These are phyloP conservation scores for Suhomyces kilbournensis DNA, from an alignment of 805 yeast genomes.

Conservation along the genomic window DNA sequence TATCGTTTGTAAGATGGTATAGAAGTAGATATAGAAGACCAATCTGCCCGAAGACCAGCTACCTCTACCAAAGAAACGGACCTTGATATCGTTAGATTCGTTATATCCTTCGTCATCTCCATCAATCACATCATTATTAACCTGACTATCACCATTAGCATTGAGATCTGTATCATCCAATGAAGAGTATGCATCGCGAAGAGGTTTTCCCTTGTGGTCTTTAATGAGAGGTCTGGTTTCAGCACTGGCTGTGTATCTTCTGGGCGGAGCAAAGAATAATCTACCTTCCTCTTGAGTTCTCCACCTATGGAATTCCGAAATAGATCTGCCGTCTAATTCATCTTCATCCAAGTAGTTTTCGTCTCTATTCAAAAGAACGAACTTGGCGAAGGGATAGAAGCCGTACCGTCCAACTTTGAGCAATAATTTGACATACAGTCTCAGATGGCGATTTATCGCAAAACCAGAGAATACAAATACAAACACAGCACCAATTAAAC, in stretches of 20 bases:
- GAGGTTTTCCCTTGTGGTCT: constrained; percentile 41
- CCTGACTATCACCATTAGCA: background rate
- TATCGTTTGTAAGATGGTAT: constrained; percentile 67
- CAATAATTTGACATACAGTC: constrained; percentile 60
- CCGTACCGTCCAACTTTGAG: constrained; percentile 67
- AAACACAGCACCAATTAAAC: constrained; percentile 47
- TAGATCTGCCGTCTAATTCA: constrained; percentile 79
- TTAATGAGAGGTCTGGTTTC: constrained; percentile 40
- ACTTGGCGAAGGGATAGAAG: constrained; percentile 84
- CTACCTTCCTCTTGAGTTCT: constrained; percentile 73
- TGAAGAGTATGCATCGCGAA: constrained; percentile 36
- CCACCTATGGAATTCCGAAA: constrained; percentile 87
- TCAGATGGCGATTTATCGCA: constrained; percentile 48
- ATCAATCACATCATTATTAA: constrained; percentile 9
- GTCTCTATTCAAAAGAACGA: constrained; percentile 74
- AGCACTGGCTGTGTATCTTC: constrained; percentile 30
- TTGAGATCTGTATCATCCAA: constrained; percentile 15
- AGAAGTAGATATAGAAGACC: constrained; percentile 68
- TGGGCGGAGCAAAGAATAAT: constrained; percentile 74
- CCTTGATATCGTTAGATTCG: constrained; percentile 33
- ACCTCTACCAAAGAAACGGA: constrained; percentile 85
- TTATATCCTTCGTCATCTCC: constrained; percentile 15
- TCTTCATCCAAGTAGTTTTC: constrained; percentile 83
- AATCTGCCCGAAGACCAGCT: constrained; percentile 85
- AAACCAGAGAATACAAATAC: constrained; percentile 41